Evolutionary conservation across 352 stramenopile species (phyloP).

Genomic region (Phytophthora capsici): DNA sequence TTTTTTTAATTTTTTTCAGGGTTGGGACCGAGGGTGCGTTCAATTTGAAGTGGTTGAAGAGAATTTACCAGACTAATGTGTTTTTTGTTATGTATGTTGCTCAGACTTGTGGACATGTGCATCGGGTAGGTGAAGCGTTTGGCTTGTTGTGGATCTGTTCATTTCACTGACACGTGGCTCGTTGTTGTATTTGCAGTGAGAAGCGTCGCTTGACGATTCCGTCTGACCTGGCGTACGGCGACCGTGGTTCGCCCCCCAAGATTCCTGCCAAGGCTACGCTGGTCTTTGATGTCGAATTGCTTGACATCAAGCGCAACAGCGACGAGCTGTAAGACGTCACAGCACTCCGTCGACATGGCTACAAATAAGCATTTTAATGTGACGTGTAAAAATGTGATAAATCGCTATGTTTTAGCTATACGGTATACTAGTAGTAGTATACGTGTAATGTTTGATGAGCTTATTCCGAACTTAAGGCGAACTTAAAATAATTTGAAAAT

Average conservation of each 20-base stretch:
- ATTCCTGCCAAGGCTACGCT: slow-evolving; percentile 95
- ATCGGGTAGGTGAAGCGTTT: slow-evolving; percentile 62
- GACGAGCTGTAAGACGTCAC: slow-evolving; percentile 53
- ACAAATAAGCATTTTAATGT: slow-evolving; percentile 1
- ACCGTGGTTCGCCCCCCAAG: slow-evolving; percentile 90
- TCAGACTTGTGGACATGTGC: slow-evolving; percentile 87
- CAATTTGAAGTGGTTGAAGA: not conserved
- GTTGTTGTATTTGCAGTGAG: slow-evolving; percentile 53
- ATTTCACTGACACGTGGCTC: not conserved
- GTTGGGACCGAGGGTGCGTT: slow-evolving; percentile 86
- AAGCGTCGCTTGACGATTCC: slow-evolving; percentile 89
- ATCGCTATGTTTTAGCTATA: not conserved
- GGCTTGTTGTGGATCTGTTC: not conserved
- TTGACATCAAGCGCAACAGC: slow-evolving; percentile 91
- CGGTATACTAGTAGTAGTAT: too few species aligned
- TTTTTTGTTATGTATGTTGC: slow-evolving; percentile 13
- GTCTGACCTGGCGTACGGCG: slow-evolving; percentile 94
- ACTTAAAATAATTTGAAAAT: slow-evolving; percentile 30
- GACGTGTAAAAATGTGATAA: slow-evolving; percentile 11
- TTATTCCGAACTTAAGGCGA: slow-evolving; percentile 33
- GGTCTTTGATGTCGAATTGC: slow-evolving; percentile 97
- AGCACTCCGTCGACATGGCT: not conserved
- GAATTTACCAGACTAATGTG: slow-evolving; percentile 1
- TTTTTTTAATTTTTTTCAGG: slow-evolving; percentile 41
- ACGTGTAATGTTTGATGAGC: too few species aligned